These are phyloP conservation scores for Prunus mume DNA, from an alignment of 306 rosid species.

Conservation along the genomic window DNA sequence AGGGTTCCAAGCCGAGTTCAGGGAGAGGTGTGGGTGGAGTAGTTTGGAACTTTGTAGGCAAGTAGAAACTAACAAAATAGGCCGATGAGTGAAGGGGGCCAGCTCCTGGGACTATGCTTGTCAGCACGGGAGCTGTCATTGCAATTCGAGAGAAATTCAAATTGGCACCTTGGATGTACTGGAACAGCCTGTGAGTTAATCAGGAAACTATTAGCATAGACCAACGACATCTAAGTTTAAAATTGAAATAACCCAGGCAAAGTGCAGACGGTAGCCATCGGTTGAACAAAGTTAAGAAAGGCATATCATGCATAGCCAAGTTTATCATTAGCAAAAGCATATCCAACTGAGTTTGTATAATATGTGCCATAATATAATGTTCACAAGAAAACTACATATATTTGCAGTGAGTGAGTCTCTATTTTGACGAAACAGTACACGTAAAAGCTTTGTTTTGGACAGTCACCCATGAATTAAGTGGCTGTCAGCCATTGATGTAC, in stretches of 20 bases:
- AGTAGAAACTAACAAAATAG: constrained; percentile 50
- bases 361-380: not conserved
- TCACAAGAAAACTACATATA: not conserved
- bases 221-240: not conserved
- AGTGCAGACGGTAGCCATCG: not conserved
- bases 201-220: not conserved
- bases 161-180: constrained; percentile 80
- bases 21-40: constrained; percentile 73
- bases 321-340: not conserved
- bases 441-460: not conserved
- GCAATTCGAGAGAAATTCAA: constrained; percentile 73
- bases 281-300: too few species aligned
- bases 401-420: not conserved
- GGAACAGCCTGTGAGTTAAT: constrained; percentile 55
- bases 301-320: not conserved
- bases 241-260: not conserved
- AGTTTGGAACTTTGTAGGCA: constrained; percentile 65
- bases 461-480: not conserved
- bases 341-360: not conserved
- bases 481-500: not conserved
- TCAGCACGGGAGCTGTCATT: constrained; percentile 64
- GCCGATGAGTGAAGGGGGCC: constrained; percentile 73
- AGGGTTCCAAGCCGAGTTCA: constrained; percentile 48
- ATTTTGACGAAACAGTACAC: not conserved
- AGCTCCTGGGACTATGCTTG: constrained; percentile 57